Evolutionary conservation across 176 grass and related monocot genomes (phyloP), one percentile per base, ranked within the genome.

Genomic region (Raddia distichophylla): DNA sequence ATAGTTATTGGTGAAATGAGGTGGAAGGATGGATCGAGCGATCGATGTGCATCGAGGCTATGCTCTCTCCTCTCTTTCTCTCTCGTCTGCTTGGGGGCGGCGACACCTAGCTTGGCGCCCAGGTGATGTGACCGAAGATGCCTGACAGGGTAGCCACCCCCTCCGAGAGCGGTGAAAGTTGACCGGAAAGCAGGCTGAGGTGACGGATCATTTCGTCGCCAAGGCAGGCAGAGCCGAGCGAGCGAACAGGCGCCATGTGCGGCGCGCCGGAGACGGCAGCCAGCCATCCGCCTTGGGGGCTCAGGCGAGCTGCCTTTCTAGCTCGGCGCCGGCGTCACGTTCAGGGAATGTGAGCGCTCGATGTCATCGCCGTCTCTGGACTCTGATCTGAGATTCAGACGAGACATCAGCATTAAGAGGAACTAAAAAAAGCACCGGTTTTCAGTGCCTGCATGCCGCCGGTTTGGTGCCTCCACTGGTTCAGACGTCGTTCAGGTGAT

Each of bases 41-140:
- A n/a, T n/a, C 27, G 1, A 27, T 1, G 27, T 27, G 27, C 27
- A 27, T 1, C 0, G 27, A 27, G 27, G 27, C 27, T 27, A 27
- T 27, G 27, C 27, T 27, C 27, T 27, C 27, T 27, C 27, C 1
- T 27, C 27, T 27, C 27, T 27, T 27, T 27, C 27, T 27, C 27
- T 27, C 27, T 58, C 4, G 8, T 18, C 9, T 20, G 16, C 4
- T 8, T 45, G 40, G 4, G 4, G 17, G 77, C 42, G 37, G 87
- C 77, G 82, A 81, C 71, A 79, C 14, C 64, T 80, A 40, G 37
- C 4, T 27, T 27, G 27, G 27, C 27, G 27, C 70, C 64, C 48
- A 86, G 83, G 72, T 78, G 88, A 90, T 82, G 88, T 86, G 83
- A 90, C 88, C 15, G 82, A 82, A 86, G 78, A 90, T 90, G 46